Evolutionary conservation across 2,329 filamentous ascomycete species (phyloP).

Genomic region (Trichoderma sp.): DNA sequence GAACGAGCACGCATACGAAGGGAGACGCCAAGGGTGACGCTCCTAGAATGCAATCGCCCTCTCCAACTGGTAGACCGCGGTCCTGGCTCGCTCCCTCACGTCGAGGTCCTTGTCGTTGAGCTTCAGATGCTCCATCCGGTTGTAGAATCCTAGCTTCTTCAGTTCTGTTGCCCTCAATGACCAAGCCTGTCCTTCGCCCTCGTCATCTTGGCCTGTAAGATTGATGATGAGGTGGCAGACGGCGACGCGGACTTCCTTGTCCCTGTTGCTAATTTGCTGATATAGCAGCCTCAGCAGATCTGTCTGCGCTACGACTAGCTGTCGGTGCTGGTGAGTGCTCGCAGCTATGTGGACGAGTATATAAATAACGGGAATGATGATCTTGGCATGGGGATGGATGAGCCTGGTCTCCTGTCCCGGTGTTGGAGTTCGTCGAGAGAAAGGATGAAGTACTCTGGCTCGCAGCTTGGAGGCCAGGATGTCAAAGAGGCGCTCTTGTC

Average conservation of each 20-base stretch:
- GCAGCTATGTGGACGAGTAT: conserved; percentile 89
- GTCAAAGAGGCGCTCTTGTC: conserved; percentile 76
- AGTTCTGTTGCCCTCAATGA: conserved; percentile 69
- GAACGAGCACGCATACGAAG: background rate
- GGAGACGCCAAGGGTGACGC: background rate
- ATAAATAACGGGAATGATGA: conserved; percentile 76
- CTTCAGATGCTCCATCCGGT: conserved; percentile 63
- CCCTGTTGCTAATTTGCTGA: conserved; percentile 71
- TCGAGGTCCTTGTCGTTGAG: conserved; percentile 75
- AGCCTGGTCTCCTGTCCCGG: conserved; percentile 50
- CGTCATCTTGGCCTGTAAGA: conserved; percentile 79
- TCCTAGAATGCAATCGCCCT: conserved; percentile 39
- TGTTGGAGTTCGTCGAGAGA: conserved; percentile 46
- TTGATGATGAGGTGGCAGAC: conserved; percentile 86
- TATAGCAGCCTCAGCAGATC: conserved; percentile 73
- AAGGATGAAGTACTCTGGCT: conserved; percentile 58
- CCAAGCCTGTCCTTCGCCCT: conserved; percentile 65
- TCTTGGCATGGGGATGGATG: conserved; percentile 64
- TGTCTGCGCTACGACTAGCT: conserved; percentile 75
- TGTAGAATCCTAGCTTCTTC: conserved; percentile 69
- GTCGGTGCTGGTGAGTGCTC: conserved; percentile 74
- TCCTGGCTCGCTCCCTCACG: conserved; percentile 81
- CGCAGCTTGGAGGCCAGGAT: conserved; percentile 79
- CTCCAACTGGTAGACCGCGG: conserved; percentile 72
- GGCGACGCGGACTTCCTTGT: conserved; percentile 72